A percentile compares a stretch with the other conserved stretches of the same genome.
phyloP scores from a whole-genome alignment of 192 early-diverging fungal genomes.

The Coemansia sp. region DNA sequence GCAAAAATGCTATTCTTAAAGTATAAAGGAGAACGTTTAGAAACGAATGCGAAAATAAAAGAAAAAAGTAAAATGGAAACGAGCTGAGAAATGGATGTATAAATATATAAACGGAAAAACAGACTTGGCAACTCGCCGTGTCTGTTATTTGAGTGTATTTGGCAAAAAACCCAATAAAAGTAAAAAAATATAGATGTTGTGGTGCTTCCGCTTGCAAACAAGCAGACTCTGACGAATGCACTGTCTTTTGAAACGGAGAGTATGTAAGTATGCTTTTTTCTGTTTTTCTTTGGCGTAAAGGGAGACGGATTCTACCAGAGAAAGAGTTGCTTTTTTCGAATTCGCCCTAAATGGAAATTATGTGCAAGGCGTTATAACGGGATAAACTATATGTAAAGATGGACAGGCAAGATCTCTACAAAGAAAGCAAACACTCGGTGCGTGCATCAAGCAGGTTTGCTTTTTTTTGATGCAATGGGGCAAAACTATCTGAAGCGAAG shows the following conservation, averaged over 20 bases:
- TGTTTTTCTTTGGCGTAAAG: neutral
- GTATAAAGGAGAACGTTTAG: neutral
- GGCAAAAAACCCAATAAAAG: neutral
- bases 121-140: constrained; percentile 3
- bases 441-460: neutral
- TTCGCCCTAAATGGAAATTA: neutral
- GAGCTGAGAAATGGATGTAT: neutral
- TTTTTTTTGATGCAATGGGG: neutral
- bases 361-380: neutral
- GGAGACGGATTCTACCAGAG: neutral
- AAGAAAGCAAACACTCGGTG: neutral
- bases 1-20: constrained; percentile 15
- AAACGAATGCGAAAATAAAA: constrained; percentile 1
- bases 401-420: neutral
- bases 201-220: neutral
- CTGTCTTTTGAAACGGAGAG: neutral
- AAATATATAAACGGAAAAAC: neutral
- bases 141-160: neutral
- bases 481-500: neutral
- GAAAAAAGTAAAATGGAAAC: neutral
- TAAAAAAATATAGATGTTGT: neutral
- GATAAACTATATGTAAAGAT: neutral
- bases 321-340: neutral
- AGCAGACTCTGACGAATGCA: neutral
- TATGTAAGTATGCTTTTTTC: neutral